These are phyloP conservation scores for Macrophomina phaseolina DNA, from an alignment of 2,329 filamentous ascomycete genomes.

Conservation along the genomic window DNA sequence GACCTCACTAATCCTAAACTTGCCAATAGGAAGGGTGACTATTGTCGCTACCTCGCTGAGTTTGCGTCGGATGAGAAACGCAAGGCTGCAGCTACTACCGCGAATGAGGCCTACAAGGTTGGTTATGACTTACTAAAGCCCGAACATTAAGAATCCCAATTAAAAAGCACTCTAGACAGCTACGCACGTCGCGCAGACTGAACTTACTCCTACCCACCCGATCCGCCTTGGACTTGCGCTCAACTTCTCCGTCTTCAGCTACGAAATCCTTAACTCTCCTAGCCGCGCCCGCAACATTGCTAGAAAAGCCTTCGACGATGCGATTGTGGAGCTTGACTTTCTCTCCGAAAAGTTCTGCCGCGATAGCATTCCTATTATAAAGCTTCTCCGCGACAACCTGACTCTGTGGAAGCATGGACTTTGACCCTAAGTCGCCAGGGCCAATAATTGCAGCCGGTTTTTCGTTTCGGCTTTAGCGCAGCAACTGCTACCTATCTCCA, in stretches of 20 bases:
- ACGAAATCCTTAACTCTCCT: constrained; percentile 98
- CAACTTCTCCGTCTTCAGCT: constrained; percentile 99
- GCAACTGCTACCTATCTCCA: no score
- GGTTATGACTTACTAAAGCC: neutral
- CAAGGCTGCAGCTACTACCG: constrained; percentile 91
- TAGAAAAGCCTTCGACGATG: constrained; percentile 95
- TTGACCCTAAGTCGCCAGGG: no score
- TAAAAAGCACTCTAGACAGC: constrained; percentile 54
- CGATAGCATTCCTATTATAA: constrained; percentile 98
- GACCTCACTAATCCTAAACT: constrained; percentile 4
- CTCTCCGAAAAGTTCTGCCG: constrained; percentile 99
- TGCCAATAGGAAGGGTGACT: constrained; percentile 88
- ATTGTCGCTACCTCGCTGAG: constrained; percentile 98
- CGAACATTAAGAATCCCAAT: neutral
- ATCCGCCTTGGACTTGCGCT: constrained; percentile 90
- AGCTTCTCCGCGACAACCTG: constrained; percentile 97
- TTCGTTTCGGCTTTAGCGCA: no score
- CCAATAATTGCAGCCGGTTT: no score
- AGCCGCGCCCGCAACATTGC: constrained; percentile 98
- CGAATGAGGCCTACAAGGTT: constrained; percentile 93
- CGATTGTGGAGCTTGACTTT: constrained; percentile 98
- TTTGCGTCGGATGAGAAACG: constrained; percentile 93
- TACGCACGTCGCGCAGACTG: constrained; percentile 87
- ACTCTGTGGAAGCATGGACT: constrained; percentile 77
- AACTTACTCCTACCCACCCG: constrained; percentile 88